Percentiles rank a stretch among this genome's conserved stretches.
phyloP scores from a whole-genome alignment of 1,284 basidiomycete genomes.

The Hortiboletus rubellus region DNA sequence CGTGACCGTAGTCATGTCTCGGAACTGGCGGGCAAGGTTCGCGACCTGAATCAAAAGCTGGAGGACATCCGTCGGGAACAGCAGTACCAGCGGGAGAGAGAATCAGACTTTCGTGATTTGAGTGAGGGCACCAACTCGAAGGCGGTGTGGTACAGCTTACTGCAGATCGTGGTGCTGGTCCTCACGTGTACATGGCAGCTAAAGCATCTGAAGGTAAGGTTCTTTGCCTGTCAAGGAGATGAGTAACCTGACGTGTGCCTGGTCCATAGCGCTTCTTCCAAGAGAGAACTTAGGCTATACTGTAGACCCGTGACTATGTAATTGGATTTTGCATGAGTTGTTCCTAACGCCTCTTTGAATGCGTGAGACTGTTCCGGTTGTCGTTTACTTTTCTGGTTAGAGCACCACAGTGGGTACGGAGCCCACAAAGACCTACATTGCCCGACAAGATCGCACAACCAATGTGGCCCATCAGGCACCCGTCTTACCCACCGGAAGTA shows the following conservation, averaged over 20 bases:
- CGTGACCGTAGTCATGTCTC: slow-evolving; percentile 87
- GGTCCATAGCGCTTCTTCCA: slow-evolving; percentile 76
- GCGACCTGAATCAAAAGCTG: slow-evolving; percentile 91
- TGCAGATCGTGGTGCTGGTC: slow-evolving; percentile 85
- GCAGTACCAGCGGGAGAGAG: slow-evolving; percentile 96
- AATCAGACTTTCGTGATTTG: slow-evolving; percentile 87
- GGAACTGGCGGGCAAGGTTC: slow-evolving; percentile 82
- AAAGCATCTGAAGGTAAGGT: slow-evolving; percentile 81
- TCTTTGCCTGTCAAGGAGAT: not conserved
- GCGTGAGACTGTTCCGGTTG: not conserved
- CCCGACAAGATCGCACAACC: too few species aligned
- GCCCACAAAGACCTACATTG: too few species aligned
- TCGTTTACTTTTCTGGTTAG: too few species aligned
- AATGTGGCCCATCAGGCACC: slow-evolving; percentile 6
- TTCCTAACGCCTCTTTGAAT: not conserved
- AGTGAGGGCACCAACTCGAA: slow-evolving; percentile 87
- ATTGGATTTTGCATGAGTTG: slow-evolving; percentile 2
- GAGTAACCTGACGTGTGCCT: slow-evolving; percentile 10
- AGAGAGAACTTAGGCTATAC: slow-evolving; percentile 74
- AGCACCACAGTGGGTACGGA: too few species aligned
- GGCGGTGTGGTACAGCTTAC: slow-evolving; percentile 91
- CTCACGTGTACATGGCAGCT: slow-evolving; percentile 92
- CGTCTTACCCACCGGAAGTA: not conserved
- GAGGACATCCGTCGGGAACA: slow-evolving; percentile 94
- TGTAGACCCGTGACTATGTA: slow-evolving; percentile 10